These are phyloP conservation scores for Aspergillus japonicus DNA, from an alignment of 2,329 filamentous ascomycete genomes.

Conservation along the genomic window DNA sequence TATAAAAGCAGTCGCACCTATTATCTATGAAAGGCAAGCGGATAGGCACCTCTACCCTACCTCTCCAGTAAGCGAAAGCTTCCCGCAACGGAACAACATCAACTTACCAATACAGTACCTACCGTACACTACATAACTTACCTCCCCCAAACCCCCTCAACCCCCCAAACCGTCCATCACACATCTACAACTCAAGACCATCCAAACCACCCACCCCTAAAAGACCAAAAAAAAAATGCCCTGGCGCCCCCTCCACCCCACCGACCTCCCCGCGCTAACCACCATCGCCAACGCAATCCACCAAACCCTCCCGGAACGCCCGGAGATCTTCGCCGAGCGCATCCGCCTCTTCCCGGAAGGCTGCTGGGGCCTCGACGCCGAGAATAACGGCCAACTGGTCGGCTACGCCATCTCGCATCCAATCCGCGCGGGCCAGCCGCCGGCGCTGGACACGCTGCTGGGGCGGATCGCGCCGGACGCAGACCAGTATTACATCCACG, in stretches of 20 bases:
- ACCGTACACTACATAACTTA: too few species aligned
- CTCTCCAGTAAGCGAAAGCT: too few species aligned
- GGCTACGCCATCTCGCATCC: constrained; percentile 11
- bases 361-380: constrained; percentile 1
- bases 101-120: too few species aligned
- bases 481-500: constrained; percentile 11
- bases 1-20: too few species aligned
- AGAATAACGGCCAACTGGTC: neutral
- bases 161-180: too few species aligned
- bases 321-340: constrained; percentile 7
- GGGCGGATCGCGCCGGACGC: neutral
- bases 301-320: constrained; percentile 8
- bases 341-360: constrained; percentile 4
- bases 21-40: too few species aligned
- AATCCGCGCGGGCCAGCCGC: neutral
- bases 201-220: neutral
- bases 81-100: too few species aligned
- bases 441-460: constrained; percentile 1
- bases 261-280: constrained; percentile 3
- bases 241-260: constrained; percentile 7
- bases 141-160: too few species aligned
- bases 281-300: constrained; percentile 2
- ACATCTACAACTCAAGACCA: too few species aligned
- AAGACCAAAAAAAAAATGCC: neutral
- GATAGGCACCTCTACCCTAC: too few species aligned